Conservation (phyloP, 2,329 filamentous ascomycete genomes). For the Geoglossum cookeanum region DNA sequence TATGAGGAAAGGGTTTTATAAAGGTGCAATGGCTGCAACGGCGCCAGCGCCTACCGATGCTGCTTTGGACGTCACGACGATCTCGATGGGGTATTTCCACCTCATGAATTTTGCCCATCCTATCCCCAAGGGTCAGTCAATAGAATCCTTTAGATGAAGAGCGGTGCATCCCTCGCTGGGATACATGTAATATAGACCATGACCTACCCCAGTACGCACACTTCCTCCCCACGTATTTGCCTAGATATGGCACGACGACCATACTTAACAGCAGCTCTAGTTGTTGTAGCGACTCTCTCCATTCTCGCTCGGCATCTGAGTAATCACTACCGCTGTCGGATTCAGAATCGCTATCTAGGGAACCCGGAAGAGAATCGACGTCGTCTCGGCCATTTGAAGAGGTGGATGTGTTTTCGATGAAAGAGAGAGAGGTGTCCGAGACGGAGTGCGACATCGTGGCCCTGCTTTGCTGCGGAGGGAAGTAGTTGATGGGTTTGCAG, state of each 20-base stretch:
- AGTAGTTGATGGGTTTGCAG: background rate
- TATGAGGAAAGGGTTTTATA: conserved; percentile 14
- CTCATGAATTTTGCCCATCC: conserved; percentile 90
- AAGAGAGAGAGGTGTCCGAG: conserved; percentile 35
- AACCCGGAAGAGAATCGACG: conserved; percentile 30
- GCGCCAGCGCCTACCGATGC: conserved; percentile 44
- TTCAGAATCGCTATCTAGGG: conserved; percentile 29
- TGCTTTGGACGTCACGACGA: conserved; percentile 40
- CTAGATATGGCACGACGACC: conserved; percentile 82
- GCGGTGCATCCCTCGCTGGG: background rate
- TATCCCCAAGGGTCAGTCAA: conserved; percentile 20
- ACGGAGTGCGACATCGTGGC: background rate
- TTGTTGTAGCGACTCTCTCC: conserved; percentile 87
- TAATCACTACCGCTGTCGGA: conserved; percentile 35
- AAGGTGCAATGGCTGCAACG: conserved; percentile 31
- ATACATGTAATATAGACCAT: conserved; percentile 5
- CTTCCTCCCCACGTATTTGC: conserved; percentile 86
- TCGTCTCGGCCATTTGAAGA: conserved; percentile 20
- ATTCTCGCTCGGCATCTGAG: conserved; percentile 72
- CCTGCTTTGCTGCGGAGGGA: background rate
- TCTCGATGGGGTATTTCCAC: conserved; percentile 74
- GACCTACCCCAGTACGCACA: conserved; percentile 88
- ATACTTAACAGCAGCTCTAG: conserved; percentile 83
- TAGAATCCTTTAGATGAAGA: background rate
- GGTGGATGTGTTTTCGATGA: conserved; percentile 16